Conservation (phyloP, 257 asterid species). For the Euphrasia confusa region DNA sequence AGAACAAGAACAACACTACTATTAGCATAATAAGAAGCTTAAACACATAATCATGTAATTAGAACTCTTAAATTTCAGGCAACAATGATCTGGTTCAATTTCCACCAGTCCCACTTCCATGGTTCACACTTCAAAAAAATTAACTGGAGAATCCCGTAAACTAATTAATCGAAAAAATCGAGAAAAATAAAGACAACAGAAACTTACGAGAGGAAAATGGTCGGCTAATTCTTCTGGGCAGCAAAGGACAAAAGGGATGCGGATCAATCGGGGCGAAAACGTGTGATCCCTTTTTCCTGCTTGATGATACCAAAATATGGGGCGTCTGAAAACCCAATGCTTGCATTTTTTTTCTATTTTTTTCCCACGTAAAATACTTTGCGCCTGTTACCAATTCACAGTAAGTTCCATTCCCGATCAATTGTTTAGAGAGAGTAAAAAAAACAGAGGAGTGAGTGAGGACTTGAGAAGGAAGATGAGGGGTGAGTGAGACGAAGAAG, state of each 20-base stretch:
- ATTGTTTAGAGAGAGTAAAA: conserved; percentile 8
- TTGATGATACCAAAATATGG: conserved; percentile 33
- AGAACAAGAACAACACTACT: neutral
- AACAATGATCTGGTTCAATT: too few species aligned
- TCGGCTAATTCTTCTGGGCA: conserved; percentile 28
- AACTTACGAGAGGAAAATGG: conserved; percentile 41
- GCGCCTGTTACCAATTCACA: conserved; percentile 2
- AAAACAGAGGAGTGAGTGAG: neutral
- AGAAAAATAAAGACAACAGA: neutral
- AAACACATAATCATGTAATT: neutral
- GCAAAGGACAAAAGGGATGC: conserved; percentile 30
- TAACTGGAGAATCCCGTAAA: neutral
- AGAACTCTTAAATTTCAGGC: too few species aligned
- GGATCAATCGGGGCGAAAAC: conserved; percentile 29
- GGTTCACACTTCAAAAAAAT: too few species aligned
- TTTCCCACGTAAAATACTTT: neutral
- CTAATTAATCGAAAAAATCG: neutral
- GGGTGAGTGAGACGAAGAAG: too few species aligned
- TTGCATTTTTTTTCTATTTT: conserved; percentile 36
- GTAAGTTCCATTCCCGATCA: conserved; percentile 21
- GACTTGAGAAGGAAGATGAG: neutral
- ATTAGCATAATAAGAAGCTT: neutral
- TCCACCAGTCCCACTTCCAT: too few species aligned
- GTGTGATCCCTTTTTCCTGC: conserved; percentile 21
- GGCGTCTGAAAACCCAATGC: conserved; percentile 40